Conservation (phyloP, 805 yeast species). For the Candida fluviatilis region DNA sequence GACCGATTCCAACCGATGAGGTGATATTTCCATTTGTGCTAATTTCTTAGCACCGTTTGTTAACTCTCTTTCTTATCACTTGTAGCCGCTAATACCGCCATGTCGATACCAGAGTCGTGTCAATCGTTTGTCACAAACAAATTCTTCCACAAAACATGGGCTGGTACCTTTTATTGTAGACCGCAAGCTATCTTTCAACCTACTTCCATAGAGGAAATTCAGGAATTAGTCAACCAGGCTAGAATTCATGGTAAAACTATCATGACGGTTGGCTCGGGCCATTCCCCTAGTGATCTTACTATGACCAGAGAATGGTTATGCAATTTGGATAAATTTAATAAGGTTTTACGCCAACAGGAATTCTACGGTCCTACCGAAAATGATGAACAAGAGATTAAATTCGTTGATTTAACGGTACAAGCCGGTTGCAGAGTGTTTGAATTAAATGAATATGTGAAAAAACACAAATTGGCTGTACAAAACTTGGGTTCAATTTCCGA, state of each 20-base stretch:
- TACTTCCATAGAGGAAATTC: conserved; percentile 59
- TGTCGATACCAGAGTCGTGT: conserved; percentile 32
- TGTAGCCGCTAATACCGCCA: no score
- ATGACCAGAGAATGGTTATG: conserved; percentile 87
- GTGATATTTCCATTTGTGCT: no score
- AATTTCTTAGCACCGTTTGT: no score
- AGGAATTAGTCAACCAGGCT: conserved; percentile 64
- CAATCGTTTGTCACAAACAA: conserved; percentile 36
- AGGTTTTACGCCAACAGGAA: conserved; percentile 45
- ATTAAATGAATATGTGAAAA: conserved; percentile 61
- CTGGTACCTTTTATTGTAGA: conserved; percentile 74
- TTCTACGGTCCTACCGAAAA: conserved; percentile 37
- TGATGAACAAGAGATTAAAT: conserved; percentile 46
- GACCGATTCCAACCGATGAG: no score
- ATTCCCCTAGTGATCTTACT: conserved; percentile 89
- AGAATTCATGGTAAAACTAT: conserved; percentile 55
- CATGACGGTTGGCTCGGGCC: conserved; percentile 89
- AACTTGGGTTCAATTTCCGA: conserved; percentile 91
- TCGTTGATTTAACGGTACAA: conserved; percentile 88
- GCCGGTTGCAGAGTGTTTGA: conserved; percentile 83
- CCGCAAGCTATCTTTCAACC: conserved; percentile 87
- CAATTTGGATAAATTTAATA: conserved; percentile 71
- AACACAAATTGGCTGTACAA: conserved; percentile 73
- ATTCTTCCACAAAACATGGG: conserved; percentile 72
- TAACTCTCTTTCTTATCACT: no score